Conservation (phyloP, 768 basidiomycete species). For the Lactifluus rugatus region DNA sequence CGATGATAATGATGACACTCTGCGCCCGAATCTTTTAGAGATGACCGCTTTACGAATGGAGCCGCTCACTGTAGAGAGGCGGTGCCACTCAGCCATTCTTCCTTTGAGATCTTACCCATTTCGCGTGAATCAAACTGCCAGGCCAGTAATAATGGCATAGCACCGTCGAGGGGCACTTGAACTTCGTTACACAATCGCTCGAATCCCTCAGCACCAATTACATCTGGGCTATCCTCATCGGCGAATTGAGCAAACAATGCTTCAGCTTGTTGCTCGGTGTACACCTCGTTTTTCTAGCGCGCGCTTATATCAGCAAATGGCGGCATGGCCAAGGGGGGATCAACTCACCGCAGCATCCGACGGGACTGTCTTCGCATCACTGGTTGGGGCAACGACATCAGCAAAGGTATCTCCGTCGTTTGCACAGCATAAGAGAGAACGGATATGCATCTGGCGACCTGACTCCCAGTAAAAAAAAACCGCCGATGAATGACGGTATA, state of each 20-base stretch:
- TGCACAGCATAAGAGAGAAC: constrained; percentile 15
- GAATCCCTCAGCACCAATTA: constrained; percentile 67
- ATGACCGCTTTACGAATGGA: constrained; percentile 5
- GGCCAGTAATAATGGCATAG: constrained; percentile 59
- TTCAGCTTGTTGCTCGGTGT: constrained; percentile 40
- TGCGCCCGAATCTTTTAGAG: constrained; percentile 20
- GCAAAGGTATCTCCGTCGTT: constrained; percentile 2
- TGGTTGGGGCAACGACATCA: constrained; percentile 7
- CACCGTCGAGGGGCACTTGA: constrained; percentile 62
- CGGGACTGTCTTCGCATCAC: not conserved
- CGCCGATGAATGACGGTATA: constrained; percentile 4
- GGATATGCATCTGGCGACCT: constrained; percentile 13
- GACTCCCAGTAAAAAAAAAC: constrained; percentile 3
- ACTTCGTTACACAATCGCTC: constrained; percentile 61
- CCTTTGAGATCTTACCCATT: constrained; percentile 60
- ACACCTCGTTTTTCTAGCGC: constrained; percentile 28
- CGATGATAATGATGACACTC: constrained; percentile 40
- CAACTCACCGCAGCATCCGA: constrained; percentile 3
- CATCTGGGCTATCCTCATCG: constrained; percentile 37
- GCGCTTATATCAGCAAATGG: constrained; percentile 4
- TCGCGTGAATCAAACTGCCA: constrained; percentile 67
- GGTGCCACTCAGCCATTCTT: constrained; percentile 62
- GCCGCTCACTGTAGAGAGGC: constrained; percentile 34
- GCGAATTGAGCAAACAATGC: constrained; percentile 53
- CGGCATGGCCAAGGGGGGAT: not conserved